These are phyloP conservation scores for Eimeria praecox DNA, from an alignment of 169 alveolate species.

Conservation along the genomic window DNA sequence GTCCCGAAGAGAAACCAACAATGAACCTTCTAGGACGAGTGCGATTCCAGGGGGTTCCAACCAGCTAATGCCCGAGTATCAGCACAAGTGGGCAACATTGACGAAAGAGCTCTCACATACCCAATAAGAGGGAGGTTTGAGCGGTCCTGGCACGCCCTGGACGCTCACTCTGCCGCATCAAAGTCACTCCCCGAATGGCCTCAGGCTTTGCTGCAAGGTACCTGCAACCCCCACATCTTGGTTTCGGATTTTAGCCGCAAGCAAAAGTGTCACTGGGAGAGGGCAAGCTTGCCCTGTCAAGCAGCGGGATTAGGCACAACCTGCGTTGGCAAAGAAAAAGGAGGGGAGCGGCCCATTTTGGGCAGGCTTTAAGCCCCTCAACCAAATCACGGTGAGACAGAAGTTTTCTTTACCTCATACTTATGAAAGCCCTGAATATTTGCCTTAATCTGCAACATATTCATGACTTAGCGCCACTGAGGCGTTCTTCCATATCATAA, in stretches of 20 bases:
- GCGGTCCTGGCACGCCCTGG: neutral
- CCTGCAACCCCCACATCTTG: neutral
- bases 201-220: neutral
- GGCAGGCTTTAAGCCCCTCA: neutral
- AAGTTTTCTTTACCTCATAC: too few species aligned
- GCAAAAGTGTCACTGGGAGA: neutral
- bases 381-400: neutral
- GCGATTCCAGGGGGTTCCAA: neutral
- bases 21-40: neutral
- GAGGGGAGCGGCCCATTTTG: neutral
- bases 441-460: neutral
- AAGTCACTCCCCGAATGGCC: neutral
- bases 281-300: neutral
- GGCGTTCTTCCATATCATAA: neutral
- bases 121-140: too few species aligned
- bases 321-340: neutral
- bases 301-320: neutral
- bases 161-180: neutral
- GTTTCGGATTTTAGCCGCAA: too few species aligned
- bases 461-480: neutral
- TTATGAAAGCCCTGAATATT: neutral
- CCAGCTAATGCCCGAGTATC: neutral
- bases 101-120: neutral
- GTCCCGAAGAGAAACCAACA: neutral
- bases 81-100: neutral